Conservation (phyloP, 352 stramenopile genomes). For the Globisporangium heterothallicum region DNA sequence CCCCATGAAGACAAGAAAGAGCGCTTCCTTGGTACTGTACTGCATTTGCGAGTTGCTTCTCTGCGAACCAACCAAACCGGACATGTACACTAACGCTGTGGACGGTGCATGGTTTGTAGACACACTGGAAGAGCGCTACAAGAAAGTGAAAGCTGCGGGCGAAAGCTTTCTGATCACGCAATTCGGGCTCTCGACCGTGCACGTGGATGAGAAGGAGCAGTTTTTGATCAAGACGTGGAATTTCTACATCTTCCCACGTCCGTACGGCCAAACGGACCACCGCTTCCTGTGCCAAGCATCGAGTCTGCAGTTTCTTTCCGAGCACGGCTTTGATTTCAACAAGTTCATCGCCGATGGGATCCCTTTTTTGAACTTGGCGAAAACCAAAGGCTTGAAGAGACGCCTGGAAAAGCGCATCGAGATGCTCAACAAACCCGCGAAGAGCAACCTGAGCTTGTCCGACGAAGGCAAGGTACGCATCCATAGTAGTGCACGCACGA, state of each 20-base stretch:
- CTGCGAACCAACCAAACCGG: too few relatives aligned
- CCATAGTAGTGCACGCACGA: too few relatives aligned
- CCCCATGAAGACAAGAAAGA: slow-evolving; percentile 60
- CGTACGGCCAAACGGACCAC: slow-evolving; percentile 57
- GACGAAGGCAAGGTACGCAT: slow-evolving; percentile 31
- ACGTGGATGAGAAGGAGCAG: slow-evolving; percentile 49
- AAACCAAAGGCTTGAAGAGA: slow-evolving; percentile 46
- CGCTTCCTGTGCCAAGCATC: slow-evolving; percentile 77
- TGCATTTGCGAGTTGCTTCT: too few relatives aligned
- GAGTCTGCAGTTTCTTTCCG: slow-evolving; percentile 78
- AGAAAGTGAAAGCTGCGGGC: slow-evolving; percentile 63
- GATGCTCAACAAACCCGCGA: slow-evolving; percentile 38
- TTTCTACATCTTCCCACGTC: slow-evolving; percentile 79
- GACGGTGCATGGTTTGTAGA: slow-evolving; percentile 26
- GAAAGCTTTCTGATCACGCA: slow-evolving; percentile 83
- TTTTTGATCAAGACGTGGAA: slow-evolving; percentile 79
- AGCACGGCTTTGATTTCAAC: slow-evolving; percentile 85
- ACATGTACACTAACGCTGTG: too few relatives aligned
- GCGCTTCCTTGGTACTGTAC: slow-evolving; percentile 40
- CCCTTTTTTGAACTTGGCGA: slow-evolving; percentile 57
- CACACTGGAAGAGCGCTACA: slow-evolving; percentile 72
- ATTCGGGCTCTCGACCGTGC: slow-evolving; percentile 74
- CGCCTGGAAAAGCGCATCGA: slow-evolving; percentile 52
- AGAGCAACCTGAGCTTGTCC: slow-evolving; percentile 51
- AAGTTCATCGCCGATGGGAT: slow-evolving; percentile 84